These are phyloP conservation scores for Nitzschia putrida DNA, from an alignment of 108 stramenopile species.

Conservation along the genomic window DNA sequence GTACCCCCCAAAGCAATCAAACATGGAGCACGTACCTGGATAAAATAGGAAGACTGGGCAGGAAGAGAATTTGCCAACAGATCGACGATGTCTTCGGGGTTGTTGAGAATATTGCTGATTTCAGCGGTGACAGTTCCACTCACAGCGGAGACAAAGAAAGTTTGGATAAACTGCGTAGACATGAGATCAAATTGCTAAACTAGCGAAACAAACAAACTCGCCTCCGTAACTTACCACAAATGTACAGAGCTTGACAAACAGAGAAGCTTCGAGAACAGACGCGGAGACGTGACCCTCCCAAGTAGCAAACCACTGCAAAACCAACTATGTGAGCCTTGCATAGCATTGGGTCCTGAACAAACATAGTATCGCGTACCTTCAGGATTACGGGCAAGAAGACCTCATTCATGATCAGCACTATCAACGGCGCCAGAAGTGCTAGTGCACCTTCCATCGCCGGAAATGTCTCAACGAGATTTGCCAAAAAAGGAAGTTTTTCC, in stretches of 20 bases:
- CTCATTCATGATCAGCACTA: conserved; percentile 35
- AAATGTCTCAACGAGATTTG: conserved; percentile 30
- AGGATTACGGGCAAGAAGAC: conserved; percentile 39
- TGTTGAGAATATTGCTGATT: conserved; percentile 35
- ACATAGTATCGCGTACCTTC: conserved; percentile 6
- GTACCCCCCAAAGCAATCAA: conserved; percentile 32
- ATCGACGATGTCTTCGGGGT: conserved; percentile 32
- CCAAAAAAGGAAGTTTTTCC: conserved; percentile 42
- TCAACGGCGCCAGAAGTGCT: conserved; percentile 44
- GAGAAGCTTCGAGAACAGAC: conserved; percentile 43
- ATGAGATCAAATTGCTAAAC: no score
- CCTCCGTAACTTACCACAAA: conserved; percentile 32
- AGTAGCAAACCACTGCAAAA: conserved; percentile 23
- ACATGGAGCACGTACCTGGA: conserved; percentile 26
- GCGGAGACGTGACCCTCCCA: conserved; percentile 47
- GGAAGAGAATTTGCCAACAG: conserved; percentile 53
- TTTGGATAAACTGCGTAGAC: conserved; percentile 46
- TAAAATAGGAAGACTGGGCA: conserved; percentile 48
- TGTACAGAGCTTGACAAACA: conserved; percentile 54
- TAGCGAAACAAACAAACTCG: no score
- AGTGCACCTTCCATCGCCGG: conserved; percentile 37
- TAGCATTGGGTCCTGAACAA: no score
- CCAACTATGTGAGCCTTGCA: background rate
- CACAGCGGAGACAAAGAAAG: conserved; percentile 64
- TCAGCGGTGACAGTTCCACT: conserved; percentile 41